Conservation (phyloP, 164 flowering plant species). For the Buxus sempervirens region DNA sequence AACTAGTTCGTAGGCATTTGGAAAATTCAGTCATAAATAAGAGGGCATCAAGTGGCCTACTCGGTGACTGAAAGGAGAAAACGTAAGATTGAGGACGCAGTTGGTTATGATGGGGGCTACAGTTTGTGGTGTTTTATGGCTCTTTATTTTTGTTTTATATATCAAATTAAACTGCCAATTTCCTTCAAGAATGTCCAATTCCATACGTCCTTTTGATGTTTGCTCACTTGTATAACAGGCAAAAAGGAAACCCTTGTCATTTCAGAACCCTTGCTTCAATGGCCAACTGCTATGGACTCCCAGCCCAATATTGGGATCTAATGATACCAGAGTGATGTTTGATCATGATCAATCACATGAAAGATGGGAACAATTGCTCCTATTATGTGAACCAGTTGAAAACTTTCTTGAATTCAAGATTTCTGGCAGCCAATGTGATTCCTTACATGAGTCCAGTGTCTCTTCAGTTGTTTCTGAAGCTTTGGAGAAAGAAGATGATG, state of each 20-base stretch:
- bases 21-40: too few relatives aligned
- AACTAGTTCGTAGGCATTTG: too few relatives aligned
- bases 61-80: too few relatives aligned
- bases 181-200: background rate
- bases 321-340: constrained; percentile 15
- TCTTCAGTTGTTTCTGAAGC: constrained; percentile 19
- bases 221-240: constrained; percentile 44
- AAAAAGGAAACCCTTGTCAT: constrained; percentile 61
- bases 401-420: constrained; percentile 60
- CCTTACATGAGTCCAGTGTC: constrained; percentile 7
- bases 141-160: background rate
- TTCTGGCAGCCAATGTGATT: constrained; percentile 12
- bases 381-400: constrained; percentile 59
- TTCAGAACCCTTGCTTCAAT: constrained; percentile 38
- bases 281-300: constrained; percentile 54
- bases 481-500: constrained; percentile 19
- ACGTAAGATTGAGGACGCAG: too few relatives aligned
- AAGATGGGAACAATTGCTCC: constrained; percentile 30
- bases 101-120: too few relatives aligned
- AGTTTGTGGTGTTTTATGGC: too few relatives aligned
- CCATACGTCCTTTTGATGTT: too few relatives aligned
- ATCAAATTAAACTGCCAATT: background rate
- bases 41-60: too few relatives aligned
- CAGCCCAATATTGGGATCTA: constrained; percentile 38
- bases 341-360: constrained; percentile 27